Evolutionary conservation across 1,284 basidiomycete genomes (phyloP), one percentile per base, ranked within the genome.

Genomic region (Hymenochaete sp.): DNA sequence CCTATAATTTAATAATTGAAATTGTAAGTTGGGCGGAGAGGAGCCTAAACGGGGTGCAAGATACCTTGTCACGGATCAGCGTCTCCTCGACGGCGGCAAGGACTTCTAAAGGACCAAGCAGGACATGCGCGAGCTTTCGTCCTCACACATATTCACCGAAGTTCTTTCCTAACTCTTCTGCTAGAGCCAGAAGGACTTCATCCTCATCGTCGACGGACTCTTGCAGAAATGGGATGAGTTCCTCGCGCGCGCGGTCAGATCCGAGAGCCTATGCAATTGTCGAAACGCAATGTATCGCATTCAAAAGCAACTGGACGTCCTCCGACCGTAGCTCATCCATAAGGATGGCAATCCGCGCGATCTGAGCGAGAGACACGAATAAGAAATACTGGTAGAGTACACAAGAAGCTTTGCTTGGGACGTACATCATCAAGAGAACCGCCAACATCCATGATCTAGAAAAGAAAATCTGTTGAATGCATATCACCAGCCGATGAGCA

Each of bases 151-250:
- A 98, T 57, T 98, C 90, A 55, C 92, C 87, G 55, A 89, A 88
- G 60, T 85, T 89, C 61, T 75, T 78, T 44, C 95, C 96, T 18
- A 99, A 71, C 65, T 98, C 96, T 58, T 98, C 95, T 16, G 95
- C 93, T 45, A 99, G 73, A 3, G 95, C 95, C 31, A 99, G 77
- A 29, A 99, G 72, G 24, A 99, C 95, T 63, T 99, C 96, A 63
- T 99, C 96, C 67, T 99, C 96, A 60, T 99, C 96, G 64, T 99
- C 96, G 56, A 98, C 82, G 28, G 93, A 96, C 61, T 99, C 95
- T 68, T 92, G 87, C 48, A 99, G 76, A 71, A 99, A 99, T 1
- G 93, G 91, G 54, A 99, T 81, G 53, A 99, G 79, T 65, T 99
- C 96, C 50, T 95, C 90, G 52, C 96, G 82, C 27, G 95, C 89